phyloP scores from a whole-genome alignment of 2,329 filamentous ascomycete genomes.

The Bimuria novae-zelandiae region DNA sequence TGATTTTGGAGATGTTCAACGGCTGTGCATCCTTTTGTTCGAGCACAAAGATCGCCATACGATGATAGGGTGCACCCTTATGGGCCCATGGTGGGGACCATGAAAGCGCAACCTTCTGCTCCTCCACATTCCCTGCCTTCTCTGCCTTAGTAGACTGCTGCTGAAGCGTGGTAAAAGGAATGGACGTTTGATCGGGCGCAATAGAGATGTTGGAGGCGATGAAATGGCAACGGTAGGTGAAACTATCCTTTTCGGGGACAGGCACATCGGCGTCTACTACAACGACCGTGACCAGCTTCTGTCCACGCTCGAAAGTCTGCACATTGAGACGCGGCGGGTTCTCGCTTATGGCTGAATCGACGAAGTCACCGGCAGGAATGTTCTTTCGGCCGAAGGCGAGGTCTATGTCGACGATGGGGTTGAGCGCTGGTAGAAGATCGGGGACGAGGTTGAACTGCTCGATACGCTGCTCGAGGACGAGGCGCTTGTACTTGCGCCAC shows the following conservation, averaged over 20 bases:
- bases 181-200: constrained; percentile 55
- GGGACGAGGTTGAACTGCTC: constrained; percentile 85
- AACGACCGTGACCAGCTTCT: constrained; percentile 80
- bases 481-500: constrained; percentile 83
- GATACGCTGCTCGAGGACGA: constrained; percentile 82
- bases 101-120: constrained; percentile 68
- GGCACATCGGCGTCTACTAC: constrained; percentile 93
- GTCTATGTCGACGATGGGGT: constrained; percentile 78
- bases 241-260: constrained; percentile 72
- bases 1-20: constrained; percentile 59
- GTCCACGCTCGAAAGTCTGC: constrained; percentile 81
- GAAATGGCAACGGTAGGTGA: constrained; percentile 83
- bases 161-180: constrained; percentile 38
- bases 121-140: constrained; percentile 45
- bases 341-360: constrained; percentile 76
- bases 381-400: constrained; percentile 76
- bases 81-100: constrained; percentile 88
- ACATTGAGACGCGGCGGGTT: constrained; percentile 75
- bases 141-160: constrained; percentile 47
- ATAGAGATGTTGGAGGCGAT: constrained; percentile 76
- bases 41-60: constrained; percentile 80
- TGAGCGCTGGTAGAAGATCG: constrained; percentile 80
- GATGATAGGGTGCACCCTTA: constrained; percentile 90
- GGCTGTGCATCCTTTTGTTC: constrained; percentile 68
- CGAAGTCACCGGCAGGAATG: constrained; percentile 75